Base-by-base conservation (phyloP, 2,329 filamentous ascomycete species). In the Colletotrichum graminicola region DNA sequence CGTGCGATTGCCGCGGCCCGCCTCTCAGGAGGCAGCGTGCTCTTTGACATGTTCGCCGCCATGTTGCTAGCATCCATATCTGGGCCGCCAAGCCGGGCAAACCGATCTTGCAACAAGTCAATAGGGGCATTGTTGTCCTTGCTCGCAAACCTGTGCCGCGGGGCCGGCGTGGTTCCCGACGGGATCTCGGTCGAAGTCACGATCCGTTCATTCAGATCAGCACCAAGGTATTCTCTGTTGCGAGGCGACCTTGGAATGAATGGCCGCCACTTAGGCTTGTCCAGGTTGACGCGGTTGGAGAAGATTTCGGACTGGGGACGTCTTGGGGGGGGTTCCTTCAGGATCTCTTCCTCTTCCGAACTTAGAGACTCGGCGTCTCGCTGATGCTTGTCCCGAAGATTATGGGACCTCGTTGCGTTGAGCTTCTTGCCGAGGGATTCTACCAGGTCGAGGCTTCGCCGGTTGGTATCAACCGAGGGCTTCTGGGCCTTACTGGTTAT, bases 1-100 rank as follows among this genome's bases (percentile, higher is more conserved):
- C 87, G 80, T 52, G 87, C 88, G 62, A 88, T 81, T 14, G 87
- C 88, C 1, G 87, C 88, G 8, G 86, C 85, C 56, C 83, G 82
- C 43, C 88, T 82, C 62, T 87, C 85, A 4, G 86, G 84, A 11
- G 88, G 82, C 16, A 90, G 76, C 2, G 78, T 79, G 29, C 83
- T 82, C 69, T 83, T 84, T 5, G 84, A 81, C 6, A 80, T 78
- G 62, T 84, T 84, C 29, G 77, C 80, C 36, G 79, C 73, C 62
- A 82, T 76, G 39, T 75, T 73, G 52, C 78, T 79, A 45, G 66
- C 73, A 64, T 81, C 79, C 29, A 73, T 62, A 8, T 82, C 80
- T 5, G 82, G 78, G 1, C 79, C 82, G 8, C 84, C 85, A 1
- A 88, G 79, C 11, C 82, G 81, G 11, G 82, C 82, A 73, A 85